Conservation (phyloP, 2,329 filamentous ascomycete genomes). For the Daldinia sp. region DNA sequence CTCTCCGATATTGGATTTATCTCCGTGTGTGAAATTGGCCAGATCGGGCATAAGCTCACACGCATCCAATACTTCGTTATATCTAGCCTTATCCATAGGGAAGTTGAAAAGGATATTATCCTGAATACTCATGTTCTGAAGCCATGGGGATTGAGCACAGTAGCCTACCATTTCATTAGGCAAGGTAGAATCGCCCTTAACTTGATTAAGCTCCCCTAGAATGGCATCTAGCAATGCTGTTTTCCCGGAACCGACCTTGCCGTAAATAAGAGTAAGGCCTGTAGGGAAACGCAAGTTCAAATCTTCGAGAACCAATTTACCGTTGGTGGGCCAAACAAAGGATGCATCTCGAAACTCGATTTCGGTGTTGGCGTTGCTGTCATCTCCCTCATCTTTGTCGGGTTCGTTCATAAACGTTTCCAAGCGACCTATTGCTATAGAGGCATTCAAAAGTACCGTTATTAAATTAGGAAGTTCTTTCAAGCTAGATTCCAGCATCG, state of each 20-base stretch:
- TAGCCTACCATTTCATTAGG: constrained; percentile 62
- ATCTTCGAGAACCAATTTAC: constrained; percentile 58
- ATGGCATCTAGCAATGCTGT: constrained; percentile 67
- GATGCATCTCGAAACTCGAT: constrained; percentile 69
- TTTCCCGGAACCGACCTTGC: constrained; percentile 69
- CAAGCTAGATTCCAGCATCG: constrained; percentile 75
- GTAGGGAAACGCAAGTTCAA: constrained; percentile 56
- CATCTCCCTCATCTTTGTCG: constrained; percentile 68
- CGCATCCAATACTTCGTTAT: constrained; percentile 67
- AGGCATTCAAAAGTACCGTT: constrained; percentile 79
- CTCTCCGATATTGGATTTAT: constrained; percentile 67
- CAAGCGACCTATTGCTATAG: constrained; percentile 82
- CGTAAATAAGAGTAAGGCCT: constrained; percentile 64
- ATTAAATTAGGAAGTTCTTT: constrained; percentile 79
- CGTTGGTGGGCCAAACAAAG: constrained; percentile 80
- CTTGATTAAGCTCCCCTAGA: constrained; percentile 72
- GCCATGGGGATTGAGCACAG: constrained; percentile 69
- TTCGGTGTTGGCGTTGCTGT: constrained; percentile 49
- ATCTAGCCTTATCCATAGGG: constrained; percentile 61
- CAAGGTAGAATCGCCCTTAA: constrained; percentile 57
- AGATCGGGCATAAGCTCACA: constrained; percentile 67
- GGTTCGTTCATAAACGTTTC: constrained; percentile 88
- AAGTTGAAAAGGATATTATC: constrained; percentile 72
- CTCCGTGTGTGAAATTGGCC: constrained; percentile 62
- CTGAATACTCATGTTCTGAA: constrained; percentile 71